Percentiles rank a stretch among this genome's conserved stretches.
phyloP scores from a whole-genome alignment of 345 rosid species.

The Cardamine chenopodiifolia region DNA sequence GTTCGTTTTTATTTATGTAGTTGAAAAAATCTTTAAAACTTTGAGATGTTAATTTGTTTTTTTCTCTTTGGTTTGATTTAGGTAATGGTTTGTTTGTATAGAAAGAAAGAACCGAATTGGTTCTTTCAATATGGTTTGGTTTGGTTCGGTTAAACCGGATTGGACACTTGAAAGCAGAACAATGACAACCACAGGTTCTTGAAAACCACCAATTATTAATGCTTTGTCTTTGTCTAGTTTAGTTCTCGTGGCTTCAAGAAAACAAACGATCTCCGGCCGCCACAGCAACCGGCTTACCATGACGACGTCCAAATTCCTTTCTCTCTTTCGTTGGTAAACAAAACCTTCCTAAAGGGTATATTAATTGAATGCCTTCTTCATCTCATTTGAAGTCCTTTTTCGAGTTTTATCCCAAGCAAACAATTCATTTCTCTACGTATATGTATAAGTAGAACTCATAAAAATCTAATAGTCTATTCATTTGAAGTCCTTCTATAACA shows the following conservation, averaged over 20 bases:
- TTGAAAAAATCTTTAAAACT: background rate
- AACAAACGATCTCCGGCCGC: constrained; percentile 42
- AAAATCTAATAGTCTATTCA: background rate
- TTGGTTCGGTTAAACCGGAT: background rate
- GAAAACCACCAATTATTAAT: constrained; percentile 2
- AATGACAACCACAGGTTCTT: constrained; percentile 30
- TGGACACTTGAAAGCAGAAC: constrained; percentile 14
- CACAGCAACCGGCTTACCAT: constrained; percentile 43
- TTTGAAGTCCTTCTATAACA: no score
- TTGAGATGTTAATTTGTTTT: background rate
- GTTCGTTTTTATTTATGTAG: background rate
- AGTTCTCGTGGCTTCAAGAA: constrained; percentile 34
- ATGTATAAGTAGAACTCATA: background rate
- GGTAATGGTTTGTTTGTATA: background rate
- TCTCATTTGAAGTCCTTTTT: background rate
- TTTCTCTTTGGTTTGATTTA: background rate
- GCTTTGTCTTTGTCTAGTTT: constrained; percentile 3
- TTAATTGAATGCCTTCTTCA: background rate
- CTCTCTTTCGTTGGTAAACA: constrained; percentile 61
- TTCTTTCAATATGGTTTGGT: background rate
- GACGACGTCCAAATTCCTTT: constrained; percentile 63
- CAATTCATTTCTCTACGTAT: background rate
- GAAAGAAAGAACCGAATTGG: background rate
- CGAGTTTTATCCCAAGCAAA: background rate
- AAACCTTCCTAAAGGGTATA: constrained; percentile 68